phyloP scores from a whole-genome alignment of 2,329 filamentous ascomycete genomes.

The Pleochaeta shiraiana region DNA sequence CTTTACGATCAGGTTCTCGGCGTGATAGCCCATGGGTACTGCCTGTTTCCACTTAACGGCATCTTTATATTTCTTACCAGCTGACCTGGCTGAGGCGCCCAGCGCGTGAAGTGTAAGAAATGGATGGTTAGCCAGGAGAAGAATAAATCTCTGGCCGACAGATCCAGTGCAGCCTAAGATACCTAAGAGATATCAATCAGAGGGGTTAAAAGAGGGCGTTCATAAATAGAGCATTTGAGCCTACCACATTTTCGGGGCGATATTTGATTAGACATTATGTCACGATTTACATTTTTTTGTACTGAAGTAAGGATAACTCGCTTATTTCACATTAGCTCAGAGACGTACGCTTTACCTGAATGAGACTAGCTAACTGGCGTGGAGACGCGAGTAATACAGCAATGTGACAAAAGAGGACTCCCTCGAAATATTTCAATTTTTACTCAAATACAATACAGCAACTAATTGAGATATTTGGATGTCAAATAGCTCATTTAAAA shows the following conservation, averaged over 20 bases:
- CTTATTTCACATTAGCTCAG: too few species aligned
- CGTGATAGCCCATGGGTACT: slow-evolving; percentile 49
- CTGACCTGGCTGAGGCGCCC: slow-evolving; percentile 72
- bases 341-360: too few species aligned
- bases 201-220: neutral
- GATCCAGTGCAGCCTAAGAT: slow-evolving; percentile 86
- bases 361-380: too few species aligned
- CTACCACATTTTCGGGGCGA: slow-evolving; percentile 32
- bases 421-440: too few species aligned
- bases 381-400: too few species aligned
- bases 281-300: too few species aligned
- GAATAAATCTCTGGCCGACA: slow-evolving; percentile 87
- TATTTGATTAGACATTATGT: slow-evolving; percentile 13
- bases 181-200: slow-evolving; percentile 22
- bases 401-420: too few species aligned
- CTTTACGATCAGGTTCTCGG: slow-evolving; percentile 66
- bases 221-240: neutral
- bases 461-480: too few species aligned
- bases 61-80: slow-evolving; percentile 86
- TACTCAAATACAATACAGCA: too few species aligned
- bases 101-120: slow-evolving; percentile 71
- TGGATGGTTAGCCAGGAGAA: slow-evolving; percentile 73
- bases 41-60: slow-evolving; percentile 92
- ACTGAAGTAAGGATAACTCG: too few species aligned
- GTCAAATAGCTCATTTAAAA: too few species aligned